These are phyloP conservation scores for Quercus cerris DNA, from an alignment of 306 rosid genomes.

Conservation along the genomic window DNA sequence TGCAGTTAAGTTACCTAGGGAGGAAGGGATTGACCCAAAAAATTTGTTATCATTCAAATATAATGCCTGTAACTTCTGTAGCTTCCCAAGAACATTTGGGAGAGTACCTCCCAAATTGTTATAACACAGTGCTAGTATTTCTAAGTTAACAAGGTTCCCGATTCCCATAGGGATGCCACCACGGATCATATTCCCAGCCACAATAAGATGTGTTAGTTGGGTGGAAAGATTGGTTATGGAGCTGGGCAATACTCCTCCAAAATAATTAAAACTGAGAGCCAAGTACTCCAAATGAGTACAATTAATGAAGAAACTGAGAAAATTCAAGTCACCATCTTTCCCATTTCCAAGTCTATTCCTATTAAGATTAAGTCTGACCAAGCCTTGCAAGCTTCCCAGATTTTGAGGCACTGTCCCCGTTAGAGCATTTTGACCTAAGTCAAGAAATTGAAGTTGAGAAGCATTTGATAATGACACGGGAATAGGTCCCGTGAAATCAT, in stretches of 20 bases:
- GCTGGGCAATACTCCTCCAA: conserved; percentile 35
- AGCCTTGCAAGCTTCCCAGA: conserved; percentile 32
- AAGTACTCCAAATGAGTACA: conserved; percentile 25
- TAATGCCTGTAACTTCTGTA: conserved; percentile 17
- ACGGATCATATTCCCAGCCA: conserved; percentile 11
- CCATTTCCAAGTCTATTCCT: conserved; percentile 31
- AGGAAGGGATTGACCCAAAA: conserved; percentile 34
- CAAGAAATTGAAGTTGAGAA: conserved; percentile 37
- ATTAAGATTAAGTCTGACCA: conserved; percentile 30
- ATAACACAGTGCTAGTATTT: conserved; percentile 11
- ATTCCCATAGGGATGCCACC: conserved; percentile 38
- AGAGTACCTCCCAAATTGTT: conserved; percentile 27
- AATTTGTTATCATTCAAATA: conserved; percentile 24
- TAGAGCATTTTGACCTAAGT: conserved; percentile 30
- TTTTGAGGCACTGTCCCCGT: conserved; percentile 36
- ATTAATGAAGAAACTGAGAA: conserved; percentile 29
- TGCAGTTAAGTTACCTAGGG: conserved; percentile 39
- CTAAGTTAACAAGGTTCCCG: conserved; percentile 28
- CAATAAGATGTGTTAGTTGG: background rate
- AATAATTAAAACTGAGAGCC: conserved; percentile 10
- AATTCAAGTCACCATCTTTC: conserved; percentile 18
- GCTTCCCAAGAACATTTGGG: conserved; percentile 32
- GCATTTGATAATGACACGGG: conserved; percentile 47
- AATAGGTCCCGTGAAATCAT: conserved; percentile 37
- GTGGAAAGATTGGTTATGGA: conserved; percentile 33